Percentiles rank a stretch among this genome's conserved stretches.
phyloP scores from a whole-genome alignment of 2,329 filamentous ascomycete species.

The Ophiocordyceps camponoti-saundersi region DNA sequence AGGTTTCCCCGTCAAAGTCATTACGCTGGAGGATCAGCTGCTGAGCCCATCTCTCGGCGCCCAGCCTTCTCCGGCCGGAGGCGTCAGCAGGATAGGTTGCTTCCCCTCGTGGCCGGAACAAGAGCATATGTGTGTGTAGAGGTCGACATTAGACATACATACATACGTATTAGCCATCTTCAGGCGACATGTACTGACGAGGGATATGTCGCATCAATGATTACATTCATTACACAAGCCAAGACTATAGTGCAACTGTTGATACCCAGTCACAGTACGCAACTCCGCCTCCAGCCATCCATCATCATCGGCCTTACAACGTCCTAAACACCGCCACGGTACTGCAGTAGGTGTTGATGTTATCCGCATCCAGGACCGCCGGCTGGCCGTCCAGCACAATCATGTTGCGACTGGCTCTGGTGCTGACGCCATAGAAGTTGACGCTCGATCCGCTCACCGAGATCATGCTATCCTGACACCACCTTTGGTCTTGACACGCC shows the following conservation, averaged over 20 bases:
- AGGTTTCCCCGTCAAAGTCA: slow-evolving; percentile 21
- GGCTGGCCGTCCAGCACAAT: slow-evolving; percentile 41
- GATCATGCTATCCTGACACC: slow-evolving; percentile 64
- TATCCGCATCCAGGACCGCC: slow-evolving; percentile 38
- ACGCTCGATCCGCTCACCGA: slow-evolving; percentile 52
- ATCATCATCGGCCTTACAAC: not conserved
- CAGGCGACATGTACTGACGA: too few relatives aligned
- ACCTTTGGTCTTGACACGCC: slow-evolving; percentile 42
- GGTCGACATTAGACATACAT: slow-evolving; percentile 35
- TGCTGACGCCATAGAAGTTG: slow-evolving; percentile 52
- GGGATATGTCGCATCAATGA: too few relatives aligned
- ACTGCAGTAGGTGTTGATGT: slow-evolving; percentile 48
- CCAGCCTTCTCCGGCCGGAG: slow-evolving; percentile 29
- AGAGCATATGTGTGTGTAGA: slow-evolving; percentile 27
- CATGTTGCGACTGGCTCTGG: slow-evolving; percentile 62
- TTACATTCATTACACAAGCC: too few relatives aligned
- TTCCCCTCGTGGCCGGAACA: slow-evolving; percentile 10
- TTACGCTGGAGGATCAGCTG: slow-evolving; percentile 33
- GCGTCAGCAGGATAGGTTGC: slow-evolving; percentile 29
- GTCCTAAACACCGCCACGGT: slow-evolving; percentile 34
- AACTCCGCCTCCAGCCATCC: not conserved
- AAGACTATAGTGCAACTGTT: too few relatives aligned
- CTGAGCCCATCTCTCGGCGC: slow-evolving; percentile 27
- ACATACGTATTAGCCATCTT: slow-evolving; percentile 11
- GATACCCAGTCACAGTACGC: too few relatives aligned